Evolutionary conservation across 2,329 filamentous ascomycete genomes (phyloP), one percentile per base, ranked within the genome.

Genomic region (Dactylellina drechsleri): DNA sequence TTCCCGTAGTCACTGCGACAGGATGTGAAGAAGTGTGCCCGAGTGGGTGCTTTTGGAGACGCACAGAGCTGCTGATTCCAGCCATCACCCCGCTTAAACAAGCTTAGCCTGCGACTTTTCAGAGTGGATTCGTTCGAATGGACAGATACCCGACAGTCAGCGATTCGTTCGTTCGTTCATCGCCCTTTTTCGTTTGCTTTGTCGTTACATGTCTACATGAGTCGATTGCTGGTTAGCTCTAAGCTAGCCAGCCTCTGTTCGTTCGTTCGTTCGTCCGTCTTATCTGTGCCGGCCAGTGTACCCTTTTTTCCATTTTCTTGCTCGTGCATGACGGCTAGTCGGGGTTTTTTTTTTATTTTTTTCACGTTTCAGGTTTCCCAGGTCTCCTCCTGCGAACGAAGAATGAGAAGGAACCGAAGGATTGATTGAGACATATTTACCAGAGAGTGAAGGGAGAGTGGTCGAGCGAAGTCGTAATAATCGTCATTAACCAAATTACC

Each of bases 121-220:
- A 60, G 52, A 36, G 31, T 36, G 59, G 67, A 65, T 36, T 53
- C 66, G 49, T 36, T 64, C 60, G 60, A 66, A 60, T 66, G 68
- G 68, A 60, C 68, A 73, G 68, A 73, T 73, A 73, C 66, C 60
- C 68, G 68, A 73, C 68, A 61, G 47, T 56, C 68, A 60, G 60
- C 67, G 60, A 73, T 66, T 72, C 67, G 60, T 66, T 52, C 59
- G 10, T 20, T 28, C 20, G 4, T 54, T 54, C 12, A 2, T 23
- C 7, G 18, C 20, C 20, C 23, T 54, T 28, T 12, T 18, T 52
- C 20, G 49, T 13, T 58, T 36, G 52, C 52, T 15, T 26, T 28
- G 52, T 36, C 6, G 20, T 47, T 18, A 36, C 31, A 36, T 36
- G 31, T 36, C 49, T 52, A 16, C n/a, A 47, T 47, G 43, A 18